phyloP scores from a whole-genome alignment of 345 rosid genomes.

The Eucalyptus globulus region DNA sequence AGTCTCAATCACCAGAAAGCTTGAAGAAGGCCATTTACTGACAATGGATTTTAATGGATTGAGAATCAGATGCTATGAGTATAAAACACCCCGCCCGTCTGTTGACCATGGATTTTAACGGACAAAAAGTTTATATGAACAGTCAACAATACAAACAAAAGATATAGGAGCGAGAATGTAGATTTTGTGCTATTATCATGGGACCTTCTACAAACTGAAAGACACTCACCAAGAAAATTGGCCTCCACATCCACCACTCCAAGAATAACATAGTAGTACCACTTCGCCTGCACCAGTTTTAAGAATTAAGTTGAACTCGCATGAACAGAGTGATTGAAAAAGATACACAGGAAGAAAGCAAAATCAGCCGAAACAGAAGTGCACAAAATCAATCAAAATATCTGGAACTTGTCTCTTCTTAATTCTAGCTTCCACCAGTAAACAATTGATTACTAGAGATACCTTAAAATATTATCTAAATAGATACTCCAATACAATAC shows the following conservation, averaged over 20 bases:
- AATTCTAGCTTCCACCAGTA: not conserved
- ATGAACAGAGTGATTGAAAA: not conserved
- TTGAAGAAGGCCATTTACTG: not conserved
- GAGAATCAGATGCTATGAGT: not conserved
- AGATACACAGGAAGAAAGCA: not conserved
- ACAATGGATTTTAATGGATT: not conserved
- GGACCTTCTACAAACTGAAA: not conserved
- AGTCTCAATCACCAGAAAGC: not conserved
- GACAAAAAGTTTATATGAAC: not conserved
- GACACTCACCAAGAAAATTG: conserved; percentile 75
- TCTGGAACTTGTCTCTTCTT: not conserved
- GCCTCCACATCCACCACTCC: conserved; percentile 80
- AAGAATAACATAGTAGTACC: conserved; percentile 73
- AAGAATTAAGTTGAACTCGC: not conserved
- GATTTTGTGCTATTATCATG: not conserved
- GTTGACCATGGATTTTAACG: not conserved
- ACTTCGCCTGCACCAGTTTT: conserved; percentile 59
- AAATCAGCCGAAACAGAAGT: not conserved
- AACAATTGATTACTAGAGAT: not conserved
- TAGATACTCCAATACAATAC: not conserved
- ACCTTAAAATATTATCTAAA: not conserved
- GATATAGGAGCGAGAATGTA: not conserved
- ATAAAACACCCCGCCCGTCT: not conserved
- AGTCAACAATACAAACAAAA: not conserved
- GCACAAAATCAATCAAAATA: not conserved